Evolutionary conservation across 768 basidiomycete species (phyloP), one percentile per base, ranked within the genome.

Genomic region (Brasilioporus rufonigricans): DNA sequence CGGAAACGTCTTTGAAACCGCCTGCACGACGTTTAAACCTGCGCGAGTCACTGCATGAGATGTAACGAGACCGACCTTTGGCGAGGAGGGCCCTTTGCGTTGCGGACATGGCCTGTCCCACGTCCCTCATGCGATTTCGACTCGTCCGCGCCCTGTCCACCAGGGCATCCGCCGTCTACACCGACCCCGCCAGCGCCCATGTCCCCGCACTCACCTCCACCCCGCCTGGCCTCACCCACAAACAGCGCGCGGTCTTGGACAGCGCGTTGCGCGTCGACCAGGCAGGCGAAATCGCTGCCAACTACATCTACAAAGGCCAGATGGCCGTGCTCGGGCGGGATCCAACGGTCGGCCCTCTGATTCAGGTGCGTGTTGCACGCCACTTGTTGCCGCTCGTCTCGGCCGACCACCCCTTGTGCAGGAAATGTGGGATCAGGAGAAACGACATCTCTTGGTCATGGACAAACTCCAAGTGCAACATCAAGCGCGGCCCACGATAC

Each of bases 341-440:
- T 63, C 73, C 72, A 19, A 67, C 69, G 41, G 71, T 82, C 44
- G 80, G 82, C 24, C 74, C 83, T 47, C 69, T 97, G 48, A 87
- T 97, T 58, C 88, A 92, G 74, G 94, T 86, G 59, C 56, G 82
- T 72, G 26, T 31, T 23, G 36, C 41, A 33, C 38, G 21, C 40
- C 41, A 14, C 48, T 36, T 52, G 21, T 38, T 33, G 44, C 18
- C 27, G 33, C 32, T 51, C 43, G 9, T 46, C 48, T 52, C 50
- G 44, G 23, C 31, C 52, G 56, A 38, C 53, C n/a, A 29, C 31
- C 39, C 29, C 33, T 40, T 32, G 46, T 14, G n/a, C 39, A 98
- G 94, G 88, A 91, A 56, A 98, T 98, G 95, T 98, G 94, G 93
- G 84, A 92, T 32, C 93, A 93, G 68, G 95, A 98, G 72, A 90